These are phyloP conservation scores for Cotoneaster glaucophyllus DNA, from an alignment of 306 rosid species.

Conservation along the genomic window DNA sequence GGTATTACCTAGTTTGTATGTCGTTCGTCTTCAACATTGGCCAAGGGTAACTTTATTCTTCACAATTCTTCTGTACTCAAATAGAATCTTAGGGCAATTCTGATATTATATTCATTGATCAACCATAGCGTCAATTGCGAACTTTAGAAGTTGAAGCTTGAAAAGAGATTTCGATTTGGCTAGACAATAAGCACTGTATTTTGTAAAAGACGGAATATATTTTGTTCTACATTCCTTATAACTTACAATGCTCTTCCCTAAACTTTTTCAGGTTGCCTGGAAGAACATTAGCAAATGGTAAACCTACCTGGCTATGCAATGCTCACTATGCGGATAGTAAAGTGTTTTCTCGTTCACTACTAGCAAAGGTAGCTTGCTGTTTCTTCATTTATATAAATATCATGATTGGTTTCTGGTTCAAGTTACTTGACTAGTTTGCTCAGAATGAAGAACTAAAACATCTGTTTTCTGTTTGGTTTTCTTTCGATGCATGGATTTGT, in stretches of 20 bases:
- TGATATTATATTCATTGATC: neutral
- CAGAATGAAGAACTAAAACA: slow-evolving; percentile 16
- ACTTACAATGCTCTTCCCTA: neutral
- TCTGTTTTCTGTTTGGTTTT: slow-evolving; percentile 29
- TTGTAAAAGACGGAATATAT: neutral
- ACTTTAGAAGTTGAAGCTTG: neutral
- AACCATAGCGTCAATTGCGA: neutral
- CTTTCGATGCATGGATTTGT: slow-evolving; percentile 25
- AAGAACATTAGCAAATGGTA: slow-evolving; percentile 47
- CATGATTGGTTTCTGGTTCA: neutral
- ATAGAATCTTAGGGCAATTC: neutral
- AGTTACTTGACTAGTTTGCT: neutral
- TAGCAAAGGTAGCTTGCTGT: slow-evolving; percentile 61
- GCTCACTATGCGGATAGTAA: slow-evolving; percentile 56
- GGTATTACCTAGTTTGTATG: slow-evolving; percentile 96
- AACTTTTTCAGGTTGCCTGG: slow-evolving; percentile 59
- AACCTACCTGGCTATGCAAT: slow-evolving; percentile 61
- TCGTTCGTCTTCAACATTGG: slow-evolving; percentile 73
- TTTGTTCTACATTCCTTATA: neutral
- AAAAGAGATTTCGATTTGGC: neutral
- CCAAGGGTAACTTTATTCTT: slow-evolving; percentile 54
- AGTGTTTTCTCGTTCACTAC: slow-evolving; percentile 59
- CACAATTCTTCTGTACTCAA: neutral
- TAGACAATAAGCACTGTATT: neutral
- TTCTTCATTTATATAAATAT: neutral